Evolutionary conservation across 257 asterid species (phyloP).

Genomic region (Solanum bukasovii): DNA sequence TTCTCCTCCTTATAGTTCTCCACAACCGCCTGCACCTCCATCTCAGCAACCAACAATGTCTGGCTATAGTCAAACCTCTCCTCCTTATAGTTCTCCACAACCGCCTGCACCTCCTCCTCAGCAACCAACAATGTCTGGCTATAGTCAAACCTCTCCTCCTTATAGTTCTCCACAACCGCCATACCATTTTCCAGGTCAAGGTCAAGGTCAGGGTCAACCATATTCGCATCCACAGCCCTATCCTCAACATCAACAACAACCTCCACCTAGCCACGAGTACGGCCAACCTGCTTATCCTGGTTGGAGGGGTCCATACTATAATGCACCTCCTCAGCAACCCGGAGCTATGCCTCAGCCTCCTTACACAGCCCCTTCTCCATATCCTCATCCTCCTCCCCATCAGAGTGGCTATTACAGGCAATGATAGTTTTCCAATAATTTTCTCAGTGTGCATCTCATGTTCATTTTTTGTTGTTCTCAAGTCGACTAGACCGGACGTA

Average conservation of each 20-base stretch:
- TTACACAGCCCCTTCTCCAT: constrained; percentile 55
- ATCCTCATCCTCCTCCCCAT: constrained; percentile 62
- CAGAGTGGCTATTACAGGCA: constrained; percentile 81
- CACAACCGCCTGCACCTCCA: constrained; percentile 47
- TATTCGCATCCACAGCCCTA: constrained; percentile 41
- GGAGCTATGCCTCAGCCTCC: constrained; percentile 89
- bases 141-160: constrained; percentile 42
- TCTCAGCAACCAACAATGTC: constrained; percentile 44
- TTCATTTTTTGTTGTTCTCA: neutral
- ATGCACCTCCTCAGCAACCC: constrained; percentile 64
- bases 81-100: constrained; percentile 43
- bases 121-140: constrained; percentile 35
- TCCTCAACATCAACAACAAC: constrained; percentile 50
- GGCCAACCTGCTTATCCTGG: constrained; percentile 95
- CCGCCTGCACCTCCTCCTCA: constrained; percentile 54
- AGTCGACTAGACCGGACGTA: neutral
- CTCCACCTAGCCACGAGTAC: constrained; percentile 46
- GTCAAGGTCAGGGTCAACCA: constrained; percentile 15
- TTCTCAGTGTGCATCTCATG: neutral
- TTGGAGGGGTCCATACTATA: constrained; percentile 87
- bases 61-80: constrained; percentile 43
- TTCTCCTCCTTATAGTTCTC: constrained; percentile 40
- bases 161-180: constrained; percentile 59
- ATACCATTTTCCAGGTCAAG: constrained; percentile 39
- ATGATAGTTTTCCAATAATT: constrained; percentile 8